Evolutionary conservation across 169 alveolate genomes (phyloP), one percentile per base, ranked within the genome.

Genomic region (Eimeria praecox): DNA sequence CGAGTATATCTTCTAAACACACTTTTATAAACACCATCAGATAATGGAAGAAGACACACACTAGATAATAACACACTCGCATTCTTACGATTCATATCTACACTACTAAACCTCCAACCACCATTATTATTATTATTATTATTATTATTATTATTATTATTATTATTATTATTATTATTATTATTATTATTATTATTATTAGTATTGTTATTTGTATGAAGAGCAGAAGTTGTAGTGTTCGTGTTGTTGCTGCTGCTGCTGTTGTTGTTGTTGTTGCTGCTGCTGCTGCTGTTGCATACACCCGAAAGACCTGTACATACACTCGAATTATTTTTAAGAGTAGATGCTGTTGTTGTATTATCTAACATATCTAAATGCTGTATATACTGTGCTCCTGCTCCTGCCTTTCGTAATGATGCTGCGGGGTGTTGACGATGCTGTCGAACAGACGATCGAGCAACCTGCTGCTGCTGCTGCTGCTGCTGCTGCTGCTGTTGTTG

Each of bases 401-500:
- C n/a, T n/a, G n/a, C n/a, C n/a, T n/a, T n/a, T n/a, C n/a, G n/a
- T n/a, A n/a, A n/a, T n/a, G n/a, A n/a, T n/a, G n/a, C n/a, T n/a
- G n/a, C n/a, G n/a, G n/a, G n/a, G 49, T 8, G 10, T 20, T 73
- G 42, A 16, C 44, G 16, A 73, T 6, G 85, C 85, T 73, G 54
- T n/a, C 4, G 54, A 20, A n/a, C 38, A 16, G n/a, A 33, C 30
- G 85, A n/a, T 9, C 38, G 24, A 6, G 5, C 42, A 5, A 4
- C n/a, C 89, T 44, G 64, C 64, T 18, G 89, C 22, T 78, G 40
- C 27, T 78, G 64, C 24, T 73, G 85, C 64, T 30, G 22, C 64
- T 42, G 89, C 89, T 18, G 64, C 64, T 44, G 59, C 35, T 42
- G 89, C 64, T 78, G 89, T 64, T 78, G 89, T 64, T 18, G 33